Conservation (phyloP, 768 basidiomycete genomes). For the Cubamyces lactineus region DNA sequence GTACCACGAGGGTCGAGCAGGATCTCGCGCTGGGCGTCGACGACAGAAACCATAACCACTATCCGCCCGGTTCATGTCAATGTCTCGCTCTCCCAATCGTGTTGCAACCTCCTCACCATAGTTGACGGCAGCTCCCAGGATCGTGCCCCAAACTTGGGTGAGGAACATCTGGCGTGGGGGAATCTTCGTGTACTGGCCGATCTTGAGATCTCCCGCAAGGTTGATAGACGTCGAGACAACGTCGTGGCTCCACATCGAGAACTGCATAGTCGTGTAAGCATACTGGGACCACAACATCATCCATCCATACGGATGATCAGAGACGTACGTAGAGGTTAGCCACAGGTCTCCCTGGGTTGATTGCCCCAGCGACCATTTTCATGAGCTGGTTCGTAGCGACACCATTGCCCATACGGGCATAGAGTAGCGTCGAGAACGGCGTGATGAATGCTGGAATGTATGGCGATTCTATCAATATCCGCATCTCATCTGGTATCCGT, state of each 20-base stretch:
- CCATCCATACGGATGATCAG: neutral
- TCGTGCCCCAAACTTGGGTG: conserved; percentile 67
- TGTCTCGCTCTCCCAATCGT: conserved; percentile 26
- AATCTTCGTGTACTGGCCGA: conserved; percentile 62
- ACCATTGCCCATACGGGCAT: conserved; percentile 62
- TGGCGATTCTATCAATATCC: neutral
- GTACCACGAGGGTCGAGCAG: conserved; percentile 56
- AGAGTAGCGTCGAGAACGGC: conserved; percentile 60
- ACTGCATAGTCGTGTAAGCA: conserved; percentile 37
- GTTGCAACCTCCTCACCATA: conserved; percentile 31
- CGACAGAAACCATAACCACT: conserved; percentile 64
- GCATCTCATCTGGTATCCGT: neutral
- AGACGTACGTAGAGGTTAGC: conserved; percentile 64
- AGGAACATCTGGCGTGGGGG: conserved; percentile 69
- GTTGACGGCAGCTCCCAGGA: conserved; percentile 50
- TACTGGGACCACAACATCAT: neutral
- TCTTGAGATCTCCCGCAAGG: conserved; percentile 60
- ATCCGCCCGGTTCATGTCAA: neutral
- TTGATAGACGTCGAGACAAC: conserved; percentile 56
- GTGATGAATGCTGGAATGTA: conserved; percentile 30
- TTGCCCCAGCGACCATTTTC: conserved; percentile 65
- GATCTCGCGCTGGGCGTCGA: conserved; percentile 55
- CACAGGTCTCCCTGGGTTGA: conserved; percentile 65
- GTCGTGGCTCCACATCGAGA: conserved; percentile 71
- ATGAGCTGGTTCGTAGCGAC: conserved; percentile 63